Evolutionary conservation across 1,139 yeast species (phyloP).

Genomic region (Candida sp.): DNA sequence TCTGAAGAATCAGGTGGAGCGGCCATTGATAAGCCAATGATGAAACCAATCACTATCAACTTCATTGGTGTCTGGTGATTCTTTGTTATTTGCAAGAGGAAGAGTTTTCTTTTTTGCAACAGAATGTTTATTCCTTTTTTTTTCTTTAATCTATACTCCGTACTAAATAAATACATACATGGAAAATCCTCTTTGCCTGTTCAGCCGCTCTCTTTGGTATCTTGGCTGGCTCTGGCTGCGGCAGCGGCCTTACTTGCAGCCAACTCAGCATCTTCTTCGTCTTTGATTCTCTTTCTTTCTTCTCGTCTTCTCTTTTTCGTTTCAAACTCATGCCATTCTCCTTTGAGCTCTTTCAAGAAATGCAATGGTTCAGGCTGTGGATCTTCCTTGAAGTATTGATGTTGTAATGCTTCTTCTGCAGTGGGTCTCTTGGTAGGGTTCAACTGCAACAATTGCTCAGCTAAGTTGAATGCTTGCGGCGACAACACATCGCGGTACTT

Average conservation of each 20-base stretch:
- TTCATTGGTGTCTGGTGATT: neutral
- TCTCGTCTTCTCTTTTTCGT: constrained; percentile 83
- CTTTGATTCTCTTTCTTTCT: constrained; percentile 51
- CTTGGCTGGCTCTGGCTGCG: neutral
- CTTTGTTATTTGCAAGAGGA: neutral
- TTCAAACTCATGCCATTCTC: constrained; percentile 98
- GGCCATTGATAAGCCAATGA: constrained; percentile 4
- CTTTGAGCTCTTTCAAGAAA: constrained; percentile 59
- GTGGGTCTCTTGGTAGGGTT: constrained; percentile 77
- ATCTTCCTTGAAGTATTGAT: constrained; percentile 70
- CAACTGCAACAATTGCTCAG: constrained; percentile 61
- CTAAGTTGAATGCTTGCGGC: constrained; percentile 66
- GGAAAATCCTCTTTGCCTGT: too few species aligned
- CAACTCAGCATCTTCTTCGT: constrained; percentile 24
- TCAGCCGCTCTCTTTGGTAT: neutral
- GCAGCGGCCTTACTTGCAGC: constrained; percentile 11
- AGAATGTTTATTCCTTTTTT: neutral
- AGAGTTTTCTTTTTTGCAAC: constrained; percentile 7
- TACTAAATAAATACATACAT: neutral
- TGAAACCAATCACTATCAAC: neutral
- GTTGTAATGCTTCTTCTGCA: constrained; percentile 88
- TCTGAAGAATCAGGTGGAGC: too few species aligned
- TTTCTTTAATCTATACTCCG: neutral
- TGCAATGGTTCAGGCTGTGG: constrained; percentile 66
- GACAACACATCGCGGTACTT: constrained; percentile 52